Conservation (phyloP, 257 asterid genomes). For the Agastache rugosa region DNA sequence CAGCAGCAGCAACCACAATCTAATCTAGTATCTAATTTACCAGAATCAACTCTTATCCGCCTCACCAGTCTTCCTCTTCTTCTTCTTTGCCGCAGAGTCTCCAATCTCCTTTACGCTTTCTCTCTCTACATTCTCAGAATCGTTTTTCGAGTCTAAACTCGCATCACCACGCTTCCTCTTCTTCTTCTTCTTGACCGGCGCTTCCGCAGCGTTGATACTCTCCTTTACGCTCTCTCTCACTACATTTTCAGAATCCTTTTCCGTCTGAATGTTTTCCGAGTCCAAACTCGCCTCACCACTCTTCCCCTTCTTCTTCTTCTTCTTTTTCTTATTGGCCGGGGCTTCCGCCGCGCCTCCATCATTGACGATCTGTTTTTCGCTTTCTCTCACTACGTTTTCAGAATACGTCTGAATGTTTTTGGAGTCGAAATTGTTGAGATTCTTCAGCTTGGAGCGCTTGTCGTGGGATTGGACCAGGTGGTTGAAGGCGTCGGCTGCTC, state of each 20-base stretch:
- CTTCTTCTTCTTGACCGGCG: neutral
- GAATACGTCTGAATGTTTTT: neutral
- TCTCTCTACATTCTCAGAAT: neutral
- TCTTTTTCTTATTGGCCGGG: slow-evolving; percentile 35
- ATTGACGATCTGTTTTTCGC: neutral
- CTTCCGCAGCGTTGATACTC: too few relatives aligned
- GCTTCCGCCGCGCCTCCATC: neutral
- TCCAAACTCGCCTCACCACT: slow-evolving; percentile 28
- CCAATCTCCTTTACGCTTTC: neutral
- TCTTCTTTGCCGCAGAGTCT: neutral
- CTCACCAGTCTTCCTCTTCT: neutral
- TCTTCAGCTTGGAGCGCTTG: slow-evolving; percentile 20
- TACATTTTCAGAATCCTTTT: neutral
- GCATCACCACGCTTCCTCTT: neutral
- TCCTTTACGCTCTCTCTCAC: neutral
- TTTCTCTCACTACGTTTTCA: neutral
- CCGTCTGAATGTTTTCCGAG: neutral
- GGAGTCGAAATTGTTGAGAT: neutral
- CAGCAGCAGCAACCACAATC: neutral
- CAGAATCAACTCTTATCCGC: too few relatives aligned
- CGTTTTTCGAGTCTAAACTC: neutral
- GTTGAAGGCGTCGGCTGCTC: slow-evolving; percentile 59
- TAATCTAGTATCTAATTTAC: neutral
- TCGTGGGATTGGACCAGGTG: slow-evolving; percentile 51
- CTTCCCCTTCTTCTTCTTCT: slow-evolving; percentile 48